Conservation (phyloP, 2,329 filamentous ascomycete species). For the Cytospora schulzeri region DNA sequence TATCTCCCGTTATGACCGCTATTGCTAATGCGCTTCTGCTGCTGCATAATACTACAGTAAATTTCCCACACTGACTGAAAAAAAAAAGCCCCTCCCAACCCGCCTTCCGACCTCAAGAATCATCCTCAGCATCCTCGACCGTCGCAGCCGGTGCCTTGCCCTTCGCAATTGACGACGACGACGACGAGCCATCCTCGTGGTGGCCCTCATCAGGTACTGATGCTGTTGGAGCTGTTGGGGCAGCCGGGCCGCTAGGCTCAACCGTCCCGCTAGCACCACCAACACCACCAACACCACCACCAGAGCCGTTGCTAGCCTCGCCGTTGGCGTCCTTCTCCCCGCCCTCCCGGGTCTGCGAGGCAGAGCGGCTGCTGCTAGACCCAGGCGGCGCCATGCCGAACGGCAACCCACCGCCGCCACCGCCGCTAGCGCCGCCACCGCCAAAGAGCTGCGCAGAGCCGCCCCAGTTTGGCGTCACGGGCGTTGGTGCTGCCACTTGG, state of each 20-base stretch:
- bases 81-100: not conserved
- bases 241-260: constrained; percentile 5
- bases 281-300: too few species aligned
- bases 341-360: constrained; percentile 27
- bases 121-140: constrained; percentile 25
- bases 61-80: not conserved
- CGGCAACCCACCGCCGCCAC: constrained; percentile 27
- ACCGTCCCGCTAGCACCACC: not conserved
- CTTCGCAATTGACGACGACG: constrained; percentile 36
- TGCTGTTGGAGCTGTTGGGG: not conserved
- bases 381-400: constrained; percentile 31
- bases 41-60: not conserved
- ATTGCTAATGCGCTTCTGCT: constrained; percentile 15
- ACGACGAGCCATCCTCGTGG: constrained; percentile 23
- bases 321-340: constrained; percentile 16
- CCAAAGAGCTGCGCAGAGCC: constrained; percentile 52
- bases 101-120: not conserved
- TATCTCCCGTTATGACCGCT: constrained; percentile 21
- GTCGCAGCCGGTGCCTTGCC: constrained; percentile 23
- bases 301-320: constrained; percentile 9
- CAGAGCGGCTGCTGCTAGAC: constrained; percentile 14
- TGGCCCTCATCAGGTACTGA: too few species aligned
- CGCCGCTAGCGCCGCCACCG: constrained; percentile 33
- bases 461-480: constrained; percentile 54
- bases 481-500: constrained; percentile 50